Conservation (phyloP, 2,329 filamentous ascomycete genomes). For the Fragosphaeria purpurea region DNA sequence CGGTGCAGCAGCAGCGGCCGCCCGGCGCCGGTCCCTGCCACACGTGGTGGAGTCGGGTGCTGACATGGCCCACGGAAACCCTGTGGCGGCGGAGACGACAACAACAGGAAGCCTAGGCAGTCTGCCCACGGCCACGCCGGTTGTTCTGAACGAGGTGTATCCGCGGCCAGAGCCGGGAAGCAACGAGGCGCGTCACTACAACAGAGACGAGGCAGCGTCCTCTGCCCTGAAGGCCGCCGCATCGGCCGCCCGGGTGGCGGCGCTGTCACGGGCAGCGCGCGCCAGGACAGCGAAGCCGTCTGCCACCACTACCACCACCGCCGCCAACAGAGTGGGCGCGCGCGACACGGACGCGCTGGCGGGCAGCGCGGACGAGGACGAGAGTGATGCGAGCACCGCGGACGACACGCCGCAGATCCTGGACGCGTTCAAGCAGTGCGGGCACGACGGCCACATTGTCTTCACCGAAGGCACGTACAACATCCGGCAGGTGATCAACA, state of each 20-base stretch:
- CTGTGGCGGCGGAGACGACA: neutral
- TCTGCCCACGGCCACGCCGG: neutral
- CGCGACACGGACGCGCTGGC: too few relatives aligned
- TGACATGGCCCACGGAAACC: neutral
- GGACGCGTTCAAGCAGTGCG: slow-evolving; percentile 37
- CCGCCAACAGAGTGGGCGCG: too few relatives aligned
- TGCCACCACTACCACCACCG: too few relatives aligned
- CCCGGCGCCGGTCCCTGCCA: neutral
- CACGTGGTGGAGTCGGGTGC: neutral
- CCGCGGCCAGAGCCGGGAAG: slow-evolving; percentile 7
- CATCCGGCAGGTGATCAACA: slow-evolving; percentile 39
- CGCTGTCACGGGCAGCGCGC: neutral
- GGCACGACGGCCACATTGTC: slow-evolving; percentile 38
- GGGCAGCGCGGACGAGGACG: neutral
- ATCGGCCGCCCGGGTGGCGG: neutral
- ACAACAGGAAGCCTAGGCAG: neutral
- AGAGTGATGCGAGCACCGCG: slow-evolving; percentile 1
- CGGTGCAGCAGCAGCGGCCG: neutral
- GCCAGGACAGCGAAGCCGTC: neutral
- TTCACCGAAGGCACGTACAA: slow-evolving; percentile 39
- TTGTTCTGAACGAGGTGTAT: slow-evolving; percentile 3
- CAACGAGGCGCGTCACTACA: slow-evolving; percentile 1
- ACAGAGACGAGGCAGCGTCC: neutral
- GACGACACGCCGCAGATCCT: slow-evolving; percentile 44
- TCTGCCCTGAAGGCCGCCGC: neutral